Percentiles rank a stretch among this genome's conserved stretches.
These are phyloP conservation scores for Fraxinus excelsior DNA, from an alignment of 257 asterid species.

Conservation along the genomic window DNA sequence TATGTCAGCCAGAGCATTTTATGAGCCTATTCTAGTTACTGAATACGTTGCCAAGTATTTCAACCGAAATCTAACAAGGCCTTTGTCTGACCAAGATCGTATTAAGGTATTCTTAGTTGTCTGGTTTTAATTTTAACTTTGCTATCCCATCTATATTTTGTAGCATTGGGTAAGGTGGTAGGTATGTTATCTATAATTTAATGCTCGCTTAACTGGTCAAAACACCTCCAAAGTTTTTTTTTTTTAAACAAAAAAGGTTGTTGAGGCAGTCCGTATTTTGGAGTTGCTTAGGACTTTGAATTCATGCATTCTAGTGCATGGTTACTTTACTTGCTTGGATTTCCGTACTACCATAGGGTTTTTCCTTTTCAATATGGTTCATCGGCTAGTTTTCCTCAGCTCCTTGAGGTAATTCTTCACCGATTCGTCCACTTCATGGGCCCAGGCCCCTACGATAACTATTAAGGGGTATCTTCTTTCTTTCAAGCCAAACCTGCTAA, in stretches of 20 bases:
- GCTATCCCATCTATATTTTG: background rate
- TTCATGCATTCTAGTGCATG: too few species aligned
- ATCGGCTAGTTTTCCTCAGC: too few species aligned
- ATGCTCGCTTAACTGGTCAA: background rate
- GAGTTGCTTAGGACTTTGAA: background rate
- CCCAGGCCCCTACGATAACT: too few species aligned
- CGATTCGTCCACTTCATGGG: too few species aligned
- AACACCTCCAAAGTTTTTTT: background rate
- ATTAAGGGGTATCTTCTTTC: too few species aligned
- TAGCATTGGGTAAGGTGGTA: background rate
- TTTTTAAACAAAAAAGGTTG: background rate
- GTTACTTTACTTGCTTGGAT: too few species aligned
- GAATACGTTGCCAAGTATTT: slow-evolving; percentile 39
- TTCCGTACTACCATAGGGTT: too few species aligned
- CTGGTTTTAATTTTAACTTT: background rate
- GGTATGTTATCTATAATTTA: background rate
- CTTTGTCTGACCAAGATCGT: slow-evolving; percentile 61
- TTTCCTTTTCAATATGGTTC: background rate
- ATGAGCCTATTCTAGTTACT: slow-evolving; percentile 50
- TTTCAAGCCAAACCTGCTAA: too few species aligned
- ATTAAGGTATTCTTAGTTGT: slow-evolving; percentile 46
- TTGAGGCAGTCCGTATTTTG: background rate
- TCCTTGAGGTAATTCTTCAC: too few species aligned
- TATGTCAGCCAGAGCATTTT: slow-evolving; percentile 76
- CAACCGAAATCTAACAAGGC: slow-evolving; percentile 33